Percentiles rank a stretch among this genome's conserved stretches.
These are phyloP conservation scores for Diutina catenulata DNA, from an alignment of 1,139 yeast species.

Conservation along the genomic window DNA sequence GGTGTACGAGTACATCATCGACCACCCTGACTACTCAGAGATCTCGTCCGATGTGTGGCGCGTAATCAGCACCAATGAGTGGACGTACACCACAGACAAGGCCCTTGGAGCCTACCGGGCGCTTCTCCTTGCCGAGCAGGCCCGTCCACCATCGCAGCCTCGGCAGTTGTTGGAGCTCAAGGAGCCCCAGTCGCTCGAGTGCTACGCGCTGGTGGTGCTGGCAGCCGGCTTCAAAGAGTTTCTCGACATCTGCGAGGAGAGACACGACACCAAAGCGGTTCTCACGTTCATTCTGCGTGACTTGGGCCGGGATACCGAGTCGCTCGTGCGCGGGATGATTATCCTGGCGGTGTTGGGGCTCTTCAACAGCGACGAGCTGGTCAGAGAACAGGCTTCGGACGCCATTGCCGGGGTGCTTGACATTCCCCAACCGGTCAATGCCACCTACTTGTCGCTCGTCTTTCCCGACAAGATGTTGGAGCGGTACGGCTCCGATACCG, in stretches of 20 bases:
- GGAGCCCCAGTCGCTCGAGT: background rate
- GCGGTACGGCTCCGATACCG: background rate
- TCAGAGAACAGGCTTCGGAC: background rate
- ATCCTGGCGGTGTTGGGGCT: background rate
- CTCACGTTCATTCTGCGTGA: background rate
- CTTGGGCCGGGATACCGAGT: background rate
- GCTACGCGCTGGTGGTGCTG: slow-evolving; percentile 1
- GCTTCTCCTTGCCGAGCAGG: no score
- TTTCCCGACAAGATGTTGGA: background rate
- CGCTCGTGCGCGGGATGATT: background rate
- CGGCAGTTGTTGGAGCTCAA: no score
- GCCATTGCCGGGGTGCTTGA: background rate
- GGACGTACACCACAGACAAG: background rate
- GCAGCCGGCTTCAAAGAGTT: background rate
- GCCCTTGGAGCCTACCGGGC: no score
- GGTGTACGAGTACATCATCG: background rate
- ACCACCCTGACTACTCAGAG: background rate
- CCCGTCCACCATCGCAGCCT: no score
- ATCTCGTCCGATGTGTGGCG: background rate
- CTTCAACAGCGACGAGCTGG: background rate
- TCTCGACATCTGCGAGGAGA: background rate
- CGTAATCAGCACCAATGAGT: background rate
- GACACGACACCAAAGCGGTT: background rate
- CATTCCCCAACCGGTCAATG: background rate
- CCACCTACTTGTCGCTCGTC: background rate